Base-by-base conservation (phyloP, 495 filamentous ascomycete genomes). In the Chaetomium cochliodes region DNA sequence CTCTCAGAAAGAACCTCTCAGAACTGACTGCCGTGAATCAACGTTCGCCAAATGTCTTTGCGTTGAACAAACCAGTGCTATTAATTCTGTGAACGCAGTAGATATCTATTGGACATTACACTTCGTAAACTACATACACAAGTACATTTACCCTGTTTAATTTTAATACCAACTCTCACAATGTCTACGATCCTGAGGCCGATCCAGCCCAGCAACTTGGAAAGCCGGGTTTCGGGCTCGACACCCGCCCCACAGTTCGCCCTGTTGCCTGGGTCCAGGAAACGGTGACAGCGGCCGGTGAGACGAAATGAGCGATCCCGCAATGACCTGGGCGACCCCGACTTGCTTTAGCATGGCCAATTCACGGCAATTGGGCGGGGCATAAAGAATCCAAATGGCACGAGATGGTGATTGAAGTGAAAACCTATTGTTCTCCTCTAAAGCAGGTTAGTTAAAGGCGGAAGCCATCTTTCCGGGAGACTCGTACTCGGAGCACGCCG, bases 161-260 rank as follows among this genome's bases (percentile, higher is more conserved):
- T n/a, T n/a, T 37, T 7, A 5, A 11, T 37, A 5, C 33, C 33
- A 37, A 37, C 33, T 37, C 33, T 8, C 33, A 37, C 5, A 47
- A 47, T 47, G 22, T 2, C 4, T 16, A n/a, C n/a, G n/a, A 47
- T 50, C 49, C n/a, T 52, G 49, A 23, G 22, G 49, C 3, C 23
- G 49, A 52, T 52, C 49, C n/a, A 50, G 46, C 52, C 61, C 51
- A 57, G 51, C 13, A 52, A 41, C 53, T 54, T 51, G 62, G 51
- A 23, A 47, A 22, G 50, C 25, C 52, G 46, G 44, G 20, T 63
- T 63, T 63, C 0, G 56, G 44, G 25, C 33, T 58, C 15, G 62
- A 57, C 25, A 41, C 50, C 42, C 33, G 53, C 52, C 62, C 51
- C 39, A 58, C 49, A 12, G 28, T 26, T 55, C 47, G 16, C 46